These are phyloP conservation scores for Oehlia diaphana DNA, from an alignment of 192 early-diverging fungal genomes.

Conservation along the genomic window DNA sequence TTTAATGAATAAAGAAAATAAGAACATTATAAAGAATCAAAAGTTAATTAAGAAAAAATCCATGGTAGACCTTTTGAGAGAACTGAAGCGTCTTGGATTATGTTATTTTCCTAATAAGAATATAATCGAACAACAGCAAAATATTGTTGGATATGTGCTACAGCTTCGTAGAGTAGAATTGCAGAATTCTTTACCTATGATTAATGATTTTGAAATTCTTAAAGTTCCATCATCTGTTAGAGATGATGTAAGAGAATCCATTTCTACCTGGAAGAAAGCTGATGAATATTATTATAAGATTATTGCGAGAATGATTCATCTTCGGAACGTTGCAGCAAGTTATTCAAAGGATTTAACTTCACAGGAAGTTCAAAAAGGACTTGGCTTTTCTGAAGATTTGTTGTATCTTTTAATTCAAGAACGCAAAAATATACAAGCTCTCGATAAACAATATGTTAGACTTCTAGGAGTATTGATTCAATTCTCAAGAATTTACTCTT, in stretches of 20 bases:
- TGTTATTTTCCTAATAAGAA: constrained; percentile 37
- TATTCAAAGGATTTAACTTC: constrained; percentile 62
- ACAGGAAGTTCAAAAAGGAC: constrained; percentile 61
- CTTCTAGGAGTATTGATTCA: constrained; percentile 27
- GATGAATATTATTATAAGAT: constrained; percentile 71
- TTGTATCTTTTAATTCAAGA: constrained; percentile 63
- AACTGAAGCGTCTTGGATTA: constrained; percentile 67
- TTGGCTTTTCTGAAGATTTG: constrained; percentile 68
- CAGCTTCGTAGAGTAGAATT: constrained; percentile 41
- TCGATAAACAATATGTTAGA: constrained; percentile 6
- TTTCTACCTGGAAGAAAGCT: constrained; percentile 53
- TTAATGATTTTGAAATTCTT: not conserved
- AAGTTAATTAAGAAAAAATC: constrained; percentile 76
- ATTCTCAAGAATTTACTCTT: constrained; percentile 38
- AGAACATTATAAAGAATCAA: constrained; percentile 58
- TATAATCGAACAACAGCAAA: constrained; percentile 39
- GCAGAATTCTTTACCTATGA: not conserved
- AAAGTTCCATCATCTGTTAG: not conserved
- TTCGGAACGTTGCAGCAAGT: constrained; percentile 48
- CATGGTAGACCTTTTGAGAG: constrained; percentile 73
- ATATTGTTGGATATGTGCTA: constrained; percentile 47
- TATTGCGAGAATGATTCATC: constrained; percentile 62
- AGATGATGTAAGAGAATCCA: constrained; percentile 17
- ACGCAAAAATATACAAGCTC: constrained; percentile 40
- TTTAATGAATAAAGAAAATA: constrained; percentile 58